These are phyloP conservation scores for Capronia epimyces DNA, from an alignment of 2,329 filamentous ascomycete species.

Conservation along the genomic window DNA sequence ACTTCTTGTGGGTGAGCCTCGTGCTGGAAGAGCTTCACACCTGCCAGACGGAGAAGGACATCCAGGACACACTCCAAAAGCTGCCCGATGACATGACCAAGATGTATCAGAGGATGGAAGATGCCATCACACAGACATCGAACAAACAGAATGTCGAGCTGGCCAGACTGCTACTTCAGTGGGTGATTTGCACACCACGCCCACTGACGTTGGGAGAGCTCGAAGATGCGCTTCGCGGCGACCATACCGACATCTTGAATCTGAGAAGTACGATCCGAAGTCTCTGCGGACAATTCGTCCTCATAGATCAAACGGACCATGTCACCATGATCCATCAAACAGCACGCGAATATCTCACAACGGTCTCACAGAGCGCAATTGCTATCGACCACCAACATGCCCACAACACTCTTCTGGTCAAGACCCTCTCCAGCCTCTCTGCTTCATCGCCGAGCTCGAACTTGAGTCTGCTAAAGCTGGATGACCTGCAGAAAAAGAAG, in stretches of 20 bases:
- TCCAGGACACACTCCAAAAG: slow-evolving; percentile 22
- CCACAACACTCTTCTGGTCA: slow-evolving; percentile 4
- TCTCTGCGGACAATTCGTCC: slow-evolving; percentile 32
- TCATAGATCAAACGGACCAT: slow-evolving; percentile 24
- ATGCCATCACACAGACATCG: slow-evolving; percentile 4
- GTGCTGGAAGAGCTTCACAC: slow-evolving; percentile 21
- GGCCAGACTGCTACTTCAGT: slow-evolving; percentile 28
- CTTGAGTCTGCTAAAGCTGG: background rate
- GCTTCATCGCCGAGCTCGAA: background rate
- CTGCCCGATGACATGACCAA: slow-evolving; percentile 31
- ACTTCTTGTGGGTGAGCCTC: slow-evolving; percentile 26
- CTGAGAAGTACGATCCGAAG: slow-evolving; percentile 27
- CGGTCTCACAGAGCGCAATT: background rate
- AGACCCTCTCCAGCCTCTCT: slow-evolving; percentile 7
- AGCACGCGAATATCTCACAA: slow-evolving; percentile 27
- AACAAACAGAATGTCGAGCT: slow-evolving; percentile 11
- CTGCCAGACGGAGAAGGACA: slow-evolving; percentile 23
- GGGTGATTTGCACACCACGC: slow-evolving; percentile 28
- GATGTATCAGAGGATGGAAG: slow-evolving; percentile 32
- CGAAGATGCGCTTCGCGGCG: slow-evolving; percentile 26
- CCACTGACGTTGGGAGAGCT: slow-evolving; percentile 30
- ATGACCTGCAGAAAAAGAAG: background rate
- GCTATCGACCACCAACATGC: slow-evolving; percentile 6
- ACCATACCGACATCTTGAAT: slow-evolving; percentile 25
- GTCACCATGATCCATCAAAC: slow-evolving; percentile 31